These are phyloP conservation scores for Dysphania ambrosioides DNA, from an alignment of 148 eudicot species.

Conservation along the genomic window DNA sequence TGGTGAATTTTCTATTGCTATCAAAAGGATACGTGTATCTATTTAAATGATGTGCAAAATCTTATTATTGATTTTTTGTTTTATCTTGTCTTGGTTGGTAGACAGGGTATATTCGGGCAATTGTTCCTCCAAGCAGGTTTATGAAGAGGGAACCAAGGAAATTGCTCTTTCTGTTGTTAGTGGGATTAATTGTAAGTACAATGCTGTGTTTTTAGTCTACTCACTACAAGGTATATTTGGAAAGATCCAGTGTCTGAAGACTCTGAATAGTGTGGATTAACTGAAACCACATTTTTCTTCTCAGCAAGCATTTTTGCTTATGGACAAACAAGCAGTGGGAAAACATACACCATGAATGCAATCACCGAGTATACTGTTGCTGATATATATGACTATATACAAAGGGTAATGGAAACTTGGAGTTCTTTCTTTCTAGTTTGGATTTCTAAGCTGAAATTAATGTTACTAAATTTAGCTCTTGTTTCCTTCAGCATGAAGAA, in stretches of 20 bases:
- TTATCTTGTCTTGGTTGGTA: conserved; percentile 30
- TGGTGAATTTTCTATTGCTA: not conserved
- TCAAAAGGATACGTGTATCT: not conserved
- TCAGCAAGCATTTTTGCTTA: conserved; percentile 94
- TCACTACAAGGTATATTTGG: not conserved
- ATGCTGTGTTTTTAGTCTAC: not conserved
- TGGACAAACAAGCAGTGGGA: conserved; percentile 98
- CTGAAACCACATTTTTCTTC: not conserved
- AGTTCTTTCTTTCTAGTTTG: conserved; percentile 10
- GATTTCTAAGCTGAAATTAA: not conserved
- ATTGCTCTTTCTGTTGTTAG: conserved; percentile 89
- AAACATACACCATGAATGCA: conserved; percentile 91
- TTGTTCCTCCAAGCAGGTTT: conserved; percentile 69
- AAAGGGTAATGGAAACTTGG: conserved; percentile 45
- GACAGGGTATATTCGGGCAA: conserved; percentile 93
- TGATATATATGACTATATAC: conserved; percentile 82
- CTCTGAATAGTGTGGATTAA: too few relatives aligned
- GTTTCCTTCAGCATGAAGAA: conserved; percentile 67
- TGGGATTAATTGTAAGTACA: conserved; percentile 84
- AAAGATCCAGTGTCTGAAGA: not conserved
- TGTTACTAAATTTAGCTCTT: conserved; percentile 19
- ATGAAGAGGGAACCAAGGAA: conserved; percentile 79
- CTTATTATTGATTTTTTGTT: conserved; percentile 13
- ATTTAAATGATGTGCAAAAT: not conserved
- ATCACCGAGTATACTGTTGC: conserved; percentile 82